These are phyloP conservation scores for Verruconis gallopava DNA, from an alignment of 2,329 filamentous ascomycete genomes.

Conservation along the genomic window DNA sequence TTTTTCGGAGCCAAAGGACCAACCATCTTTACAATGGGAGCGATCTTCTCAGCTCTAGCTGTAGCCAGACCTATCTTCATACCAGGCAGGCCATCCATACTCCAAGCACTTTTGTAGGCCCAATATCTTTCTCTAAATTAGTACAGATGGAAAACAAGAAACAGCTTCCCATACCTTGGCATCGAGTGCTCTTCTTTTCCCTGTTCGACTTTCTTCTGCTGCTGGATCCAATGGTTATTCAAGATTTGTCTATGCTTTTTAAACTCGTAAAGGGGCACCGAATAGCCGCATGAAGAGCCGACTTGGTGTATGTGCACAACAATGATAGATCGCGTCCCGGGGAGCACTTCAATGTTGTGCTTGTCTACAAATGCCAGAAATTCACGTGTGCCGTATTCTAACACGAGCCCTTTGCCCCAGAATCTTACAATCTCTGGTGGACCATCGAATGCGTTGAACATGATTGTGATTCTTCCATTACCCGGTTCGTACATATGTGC, in stretches of 20 bases:
- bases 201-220: conserved; percentile 21
- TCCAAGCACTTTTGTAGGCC: conserved; percentile 31
- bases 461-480: conserved; percentile 30
- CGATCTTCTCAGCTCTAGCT: conserved; percentile 23
- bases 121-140: conserved; percentile 23
- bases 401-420: conserved; percentile 24
- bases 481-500: conserved; percentile 28
- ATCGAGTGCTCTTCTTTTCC: conserved; percentile 29
- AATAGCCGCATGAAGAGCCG: conserved; percentile 29
- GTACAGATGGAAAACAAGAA: not conserved
- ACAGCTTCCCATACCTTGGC: conserved; percentile 21
- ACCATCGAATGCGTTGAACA: conserved; percentile 31
- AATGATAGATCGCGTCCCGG: conserved; percentile 28
- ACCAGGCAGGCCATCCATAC: conserved; percentile 32
- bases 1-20: conserved; percentile 20
- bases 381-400: conserved; percentile 4
- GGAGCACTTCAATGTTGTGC: conserved; percentile 23
- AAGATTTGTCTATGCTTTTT: conserved; percentile 26
- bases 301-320: conserved; percentile 32
- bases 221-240: conserved; percentile 28
- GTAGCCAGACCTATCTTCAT: conserved; percentile 27
- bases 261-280: conserved; percentile 32
- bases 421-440: conserved; percentile 30
- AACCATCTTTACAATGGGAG: conserved; percentile 32
- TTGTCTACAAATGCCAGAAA: conserved; percentile 18